Evolutionary conservation across 345 rosid species (phyloP).

Genomic region (Combretum micranthum): DNA sequence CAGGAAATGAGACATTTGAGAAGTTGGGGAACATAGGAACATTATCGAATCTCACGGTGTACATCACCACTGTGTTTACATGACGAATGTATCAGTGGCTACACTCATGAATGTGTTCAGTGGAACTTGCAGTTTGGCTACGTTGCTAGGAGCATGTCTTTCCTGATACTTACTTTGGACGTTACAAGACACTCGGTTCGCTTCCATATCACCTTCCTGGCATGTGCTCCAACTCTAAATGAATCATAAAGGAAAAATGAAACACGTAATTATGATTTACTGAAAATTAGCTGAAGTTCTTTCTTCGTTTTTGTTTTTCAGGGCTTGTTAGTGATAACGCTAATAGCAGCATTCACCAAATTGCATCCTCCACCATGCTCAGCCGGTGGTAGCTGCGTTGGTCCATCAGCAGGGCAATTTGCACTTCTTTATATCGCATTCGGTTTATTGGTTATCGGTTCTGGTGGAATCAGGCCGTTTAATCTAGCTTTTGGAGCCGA

Average conservation of each 20-base stretch:
- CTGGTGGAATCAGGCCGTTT: slow-evolving; percentile 47
- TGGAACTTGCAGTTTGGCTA: slow-evolving; percentile 15
- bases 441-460: slow-evolving; percentile 15
- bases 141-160: slow-evolving; percentile 17
- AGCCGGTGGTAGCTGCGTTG: background rate
- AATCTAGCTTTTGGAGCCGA: slow-evolving; percentile 51
- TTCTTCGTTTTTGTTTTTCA: background rate
- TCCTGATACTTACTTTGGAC: slow-evolving; percentile 18
- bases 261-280: background rate
- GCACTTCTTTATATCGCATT: slow-evolving; percentile 5
- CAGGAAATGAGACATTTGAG: slow-evolving; percentile 20
- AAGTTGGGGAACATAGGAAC: slow-evolving; percentile 17
- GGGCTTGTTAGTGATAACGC: slow-evolving; percentile 16
- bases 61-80: slow-evolving; percentile 17
- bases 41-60: slow-evolving; percentile 10
- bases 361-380: slow-evolving; percentile 12
- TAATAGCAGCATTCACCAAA: slow-evolving; percentile 14
- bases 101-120: slow-evolving; percentile 14
- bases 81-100: slow-evolving; percentile 13
- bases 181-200: slow-evolving; percentile 15
- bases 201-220: slow-evolving; percentile 15
- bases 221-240: background rate
- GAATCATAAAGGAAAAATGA: background rate
- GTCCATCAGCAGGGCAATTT: slow-evolving; percentile 13
- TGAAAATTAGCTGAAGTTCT: background rate